Conservation (phyloP, 1,284 basidiomycete genomes). For the Uromyces viciae-fabae region DNA sequence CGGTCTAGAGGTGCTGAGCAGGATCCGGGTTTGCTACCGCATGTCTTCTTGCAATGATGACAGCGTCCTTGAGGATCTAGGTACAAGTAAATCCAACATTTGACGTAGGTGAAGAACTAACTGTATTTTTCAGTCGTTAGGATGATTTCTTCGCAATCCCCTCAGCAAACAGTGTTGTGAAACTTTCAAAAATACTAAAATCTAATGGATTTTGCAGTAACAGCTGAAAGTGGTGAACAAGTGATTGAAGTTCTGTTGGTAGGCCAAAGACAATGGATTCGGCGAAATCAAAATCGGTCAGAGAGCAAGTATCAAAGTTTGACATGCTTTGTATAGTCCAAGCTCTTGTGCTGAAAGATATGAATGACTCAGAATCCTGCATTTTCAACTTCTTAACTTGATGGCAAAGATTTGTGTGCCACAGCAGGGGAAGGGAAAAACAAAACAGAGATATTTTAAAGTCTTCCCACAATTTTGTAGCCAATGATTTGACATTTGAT, state of each 20-base stretch:
- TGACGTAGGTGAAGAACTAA: too few species aligned
- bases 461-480: background rate
- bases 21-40: background rate
- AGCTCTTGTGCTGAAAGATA: background rate
- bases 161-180: too few species aligned
- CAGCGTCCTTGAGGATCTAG: background rate
- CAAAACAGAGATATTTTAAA: background rate
- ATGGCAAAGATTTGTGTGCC: background rate
- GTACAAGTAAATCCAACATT: background rate
- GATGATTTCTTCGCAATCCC: too few species aligned
- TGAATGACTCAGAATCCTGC: background rate
- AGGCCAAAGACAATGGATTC: background rate
- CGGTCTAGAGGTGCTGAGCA: background rate
- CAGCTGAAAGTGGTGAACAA: background rate
- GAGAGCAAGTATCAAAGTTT: background rate
- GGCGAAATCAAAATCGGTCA: too few species aligned
- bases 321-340: background rate
- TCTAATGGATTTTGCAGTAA: background rate
- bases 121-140: too few species aligned
- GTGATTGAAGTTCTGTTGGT: background rate
- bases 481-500: background rate
- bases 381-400: background rate
- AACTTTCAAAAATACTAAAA: background rate
- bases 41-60: constrained; percentile 1
- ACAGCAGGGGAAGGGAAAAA: background rate